Conservation (phyloP, 495 filamentous ascomycete genomes). For the Penicillium herquei region DNA sequence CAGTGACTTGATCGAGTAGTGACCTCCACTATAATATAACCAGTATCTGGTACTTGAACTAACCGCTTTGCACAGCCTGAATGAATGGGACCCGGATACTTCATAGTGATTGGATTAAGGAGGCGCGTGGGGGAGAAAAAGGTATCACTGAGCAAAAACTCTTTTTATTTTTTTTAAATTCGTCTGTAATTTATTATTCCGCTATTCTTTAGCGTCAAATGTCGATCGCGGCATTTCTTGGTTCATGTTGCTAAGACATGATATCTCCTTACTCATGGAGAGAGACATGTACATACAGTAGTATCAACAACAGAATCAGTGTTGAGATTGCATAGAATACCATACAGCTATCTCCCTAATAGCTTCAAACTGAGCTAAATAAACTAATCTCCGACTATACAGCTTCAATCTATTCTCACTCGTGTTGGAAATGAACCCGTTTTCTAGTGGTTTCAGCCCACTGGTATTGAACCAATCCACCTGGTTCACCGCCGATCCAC, state of each 20-base stretch:
- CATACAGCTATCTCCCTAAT: no score
- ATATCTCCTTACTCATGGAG: no score
- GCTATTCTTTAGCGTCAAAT: constrained; percentile 15
- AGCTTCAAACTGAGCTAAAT: no score
- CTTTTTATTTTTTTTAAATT: not conserved
- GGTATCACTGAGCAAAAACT: constrained; percentile 11
- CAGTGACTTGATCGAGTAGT: constrained; percentile 2
- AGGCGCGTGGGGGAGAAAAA: constrained; percentile 8
- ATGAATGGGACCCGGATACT: not conserved
- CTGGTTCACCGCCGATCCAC: constrained; percentile 18
- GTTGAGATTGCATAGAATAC: no score
- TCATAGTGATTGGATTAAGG: constrained; percentile 9
- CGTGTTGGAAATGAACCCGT: constrained; percentile 1
- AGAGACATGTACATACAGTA: no score
- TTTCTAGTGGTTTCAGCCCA: constrained; percentile 12
- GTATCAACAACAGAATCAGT: no score
- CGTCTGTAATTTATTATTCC: constrained; percentile 14
- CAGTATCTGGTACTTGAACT: constrained; percentile 7
- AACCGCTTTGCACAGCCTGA: constrained; percentile 7
- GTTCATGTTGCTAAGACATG: no score
- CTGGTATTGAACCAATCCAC: constrained; percentile 7
- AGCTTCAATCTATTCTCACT: no score
- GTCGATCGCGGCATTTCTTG: constrained; percentile 3
- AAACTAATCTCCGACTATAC: no score
- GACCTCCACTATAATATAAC: not conserved